These are phyloP conservation scores for Lactarius trivialis DNA, from an alignment of 768 basidiomycete genomes.

Conservation along the genomic window DNA sequence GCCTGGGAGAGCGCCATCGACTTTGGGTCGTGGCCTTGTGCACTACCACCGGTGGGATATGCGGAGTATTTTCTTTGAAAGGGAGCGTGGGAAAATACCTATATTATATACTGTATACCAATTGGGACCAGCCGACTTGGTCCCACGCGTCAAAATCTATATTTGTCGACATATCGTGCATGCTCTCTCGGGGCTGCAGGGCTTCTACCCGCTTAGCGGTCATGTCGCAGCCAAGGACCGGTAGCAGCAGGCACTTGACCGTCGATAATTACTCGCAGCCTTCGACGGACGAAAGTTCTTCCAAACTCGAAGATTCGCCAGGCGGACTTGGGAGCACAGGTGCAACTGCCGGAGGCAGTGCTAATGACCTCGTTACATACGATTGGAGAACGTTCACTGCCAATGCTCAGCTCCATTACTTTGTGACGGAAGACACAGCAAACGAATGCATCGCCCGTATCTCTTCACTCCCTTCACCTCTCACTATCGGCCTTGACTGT, in stretches of 20 bases:
- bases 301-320: background rate
- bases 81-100: conserved; percentile 6
- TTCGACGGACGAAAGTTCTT: background rate
- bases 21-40: conserved; percentile 42
- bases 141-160: background rate
- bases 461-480: background rate
- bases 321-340: background rate
- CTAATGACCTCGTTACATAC: background rate
- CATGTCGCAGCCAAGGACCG: background rate
- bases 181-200: background rate
- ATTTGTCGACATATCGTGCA: background rate
- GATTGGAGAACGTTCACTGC: conserved; percentile 10
- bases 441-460: conserved; percentile 15
- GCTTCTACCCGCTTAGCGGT: background rate
- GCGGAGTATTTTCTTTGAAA: conserved; percentile 16
- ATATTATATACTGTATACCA: background rate
- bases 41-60: conserved; percentile 21
- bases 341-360: background rate
- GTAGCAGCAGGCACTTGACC: background rate
- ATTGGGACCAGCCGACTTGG: background rate
- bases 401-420: conserved; percentile 16
- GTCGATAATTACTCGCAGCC: background rate
- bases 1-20: conserved; percentile 41
- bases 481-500: conserved; percentile 57
- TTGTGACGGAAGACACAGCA: conserved; percentile 12